These are phyloP conservation scores for Boletus fagicola DNA, from an alignment of 768 basidiomycete species.

Conservation along the genomic window DNA sequence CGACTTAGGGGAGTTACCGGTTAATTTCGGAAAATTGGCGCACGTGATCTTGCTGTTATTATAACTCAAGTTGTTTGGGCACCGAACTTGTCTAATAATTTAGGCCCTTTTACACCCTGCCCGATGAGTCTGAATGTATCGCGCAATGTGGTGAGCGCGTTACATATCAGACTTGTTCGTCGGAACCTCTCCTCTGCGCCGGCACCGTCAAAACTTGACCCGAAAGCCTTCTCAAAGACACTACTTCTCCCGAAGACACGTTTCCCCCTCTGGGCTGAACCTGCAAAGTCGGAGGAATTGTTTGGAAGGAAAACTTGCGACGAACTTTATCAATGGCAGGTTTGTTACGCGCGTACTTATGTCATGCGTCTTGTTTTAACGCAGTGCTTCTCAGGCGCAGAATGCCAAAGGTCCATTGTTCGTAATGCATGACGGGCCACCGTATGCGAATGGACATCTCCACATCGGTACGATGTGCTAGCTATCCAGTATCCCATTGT, in stretches of 20 bases:
- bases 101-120: not conserved
- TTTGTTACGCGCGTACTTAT: constrained; percentile 33
- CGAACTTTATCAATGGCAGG: constrained; percentile 78
- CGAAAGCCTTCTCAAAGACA: constrained; percentile 53
- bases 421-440: constrained; percentile 93
- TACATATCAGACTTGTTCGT: constrained; percentile 8
- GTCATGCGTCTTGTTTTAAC: not conserved
- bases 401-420: constrained; percentile 69
- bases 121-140: constrained; percentile 20
- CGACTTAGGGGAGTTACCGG: not conserved
- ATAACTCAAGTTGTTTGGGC: not conserved
- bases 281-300: constrained; percentile 55
- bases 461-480: constrained; percentile 72
- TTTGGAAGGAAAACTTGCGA: constrained; percentile 66
- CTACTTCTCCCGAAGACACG: constrained; percentile 78
- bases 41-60: not conserved
- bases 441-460: constrained; percentile 94
- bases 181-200: constrained; percentile 17
- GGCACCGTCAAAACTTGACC: constrained; percentile 9
- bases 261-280: constrained; percentile 72
- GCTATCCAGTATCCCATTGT: not conserved
- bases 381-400: constrained; percentile 47
- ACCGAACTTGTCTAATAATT: not conserved
- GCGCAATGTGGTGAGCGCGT: constrained; percentile 16
- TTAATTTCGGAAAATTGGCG: not conserved